Evolutionary conservation across 2,329 filamentous ascomycete genomes (phyloP).

Genomic region (Pestalotiopsis sp.): DNA sequence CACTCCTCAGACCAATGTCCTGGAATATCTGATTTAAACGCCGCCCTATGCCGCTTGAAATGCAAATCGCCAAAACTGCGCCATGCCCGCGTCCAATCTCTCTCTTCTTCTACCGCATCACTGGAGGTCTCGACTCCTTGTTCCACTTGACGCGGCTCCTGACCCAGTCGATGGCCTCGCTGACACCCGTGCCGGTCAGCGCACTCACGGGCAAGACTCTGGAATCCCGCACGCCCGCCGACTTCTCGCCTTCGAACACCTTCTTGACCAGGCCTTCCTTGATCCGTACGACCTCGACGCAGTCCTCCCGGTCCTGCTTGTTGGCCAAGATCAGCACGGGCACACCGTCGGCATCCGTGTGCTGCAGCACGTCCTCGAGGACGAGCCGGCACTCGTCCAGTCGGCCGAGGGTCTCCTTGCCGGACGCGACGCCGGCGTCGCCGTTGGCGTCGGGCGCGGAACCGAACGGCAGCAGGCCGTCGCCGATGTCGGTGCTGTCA

Average conservation of each 20-base stretch:
- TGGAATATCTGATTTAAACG: background rate
- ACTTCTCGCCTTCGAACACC: conserved; percentile 94
- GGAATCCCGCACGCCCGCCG: conserved; percentile 82
- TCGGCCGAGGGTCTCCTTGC: conserved; percentile 53
- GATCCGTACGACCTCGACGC: conserved; percentile 94
- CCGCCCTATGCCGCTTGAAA: conserved; percentile 9
- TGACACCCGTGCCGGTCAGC: conserved; percentile 83
- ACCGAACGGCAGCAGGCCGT: conserved; percentile 64
- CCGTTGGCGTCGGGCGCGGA: conserved; percentile 32
- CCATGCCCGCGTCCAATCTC: background rate
- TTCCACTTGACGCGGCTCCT: conserved; percentile 94
- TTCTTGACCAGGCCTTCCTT: conserved; percentile 95
- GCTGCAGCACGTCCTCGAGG: conserved; percentile 85
- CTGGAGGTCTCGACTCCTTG: conserved; percentile 86
- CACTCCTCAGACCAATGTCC: background rate
- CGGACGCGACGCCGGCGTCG: conserved; percentile 38
- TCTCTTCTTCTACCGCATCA: conserved; percentile 69
- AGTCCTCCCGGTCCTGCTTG: conserved; percentile 97
- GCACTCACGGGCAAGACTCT: conserved; percentile 90
- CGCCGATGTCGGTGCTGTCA: conserved; percentile 90
- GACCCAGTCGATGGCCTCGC: conserved; percentile 96
- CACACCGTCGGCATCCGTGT: conserved; percentile 86
- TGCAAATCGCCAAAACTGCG: background rate
- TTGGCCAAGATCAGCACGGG: conserved; percentile 92
- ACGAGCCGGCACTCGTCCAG: conserved; percentile 88